Evolutionary conservation across 441 rosid species (phyloP).

Genomic region (Kokia cookei): DNA sequence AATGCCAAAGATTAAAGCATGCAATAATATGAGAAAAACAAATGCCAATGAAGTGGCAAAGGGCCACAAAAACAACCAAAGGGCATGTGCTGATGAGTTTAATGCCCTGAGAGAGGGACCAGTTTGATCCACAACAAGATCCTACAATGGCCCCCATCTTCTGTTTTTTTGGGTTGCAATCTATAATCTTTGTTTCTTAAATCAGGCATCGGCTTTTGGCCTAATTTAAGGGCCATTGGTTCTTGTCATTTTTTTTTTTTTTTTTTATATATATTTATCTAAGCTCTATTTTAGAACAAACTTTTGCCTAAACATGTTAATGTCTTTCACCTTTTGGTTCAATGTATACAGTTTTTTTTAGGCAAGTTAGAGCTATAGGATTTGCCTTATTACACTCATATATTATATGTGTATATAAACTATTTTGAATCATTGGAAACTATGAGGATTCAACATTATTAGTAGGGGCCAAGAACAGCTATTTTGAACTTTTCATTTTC

Average conservation of each 20-base stretch:
- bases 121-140: conserved; percentile 27
- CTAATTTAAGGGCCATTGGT: conserved; percentile 1
- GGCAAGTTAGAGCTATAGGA: background rate
- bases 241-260: conserved; percentile 3
- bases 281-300: background rate
- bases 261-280: background rate
- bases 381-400: background rate
- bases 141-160: conserved; percentile 21
- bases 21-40: too few relatives aligned
- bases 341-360: background rate
- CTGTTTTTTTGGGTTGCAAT: conserved; percentile 5
- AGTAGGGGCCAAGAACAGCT: conserved; percentile 34
- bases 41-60: conserved; percentile 32
- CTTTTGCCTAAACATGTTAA: background rate
- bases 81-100: conserved; percentile 35
- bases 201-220: conserved; percentile 8
- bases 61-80: conserved; percentile 36
- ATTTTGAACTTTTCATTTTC: background rate
- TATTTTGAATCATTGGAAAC: background rate
- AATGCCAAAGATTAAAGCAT: background rate
- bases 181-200: conserved; percentile 10
- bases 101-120: conserved; percentile 28
- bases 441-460: conserved; percentile 21
- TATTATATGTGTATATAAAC: background rate
- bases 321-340: background rate